Evolutionary conservation across 139 green algal species (phyloP), one percentile per base, ranked within the genome.

Genomic region (Marvania coccoides): DNA sequence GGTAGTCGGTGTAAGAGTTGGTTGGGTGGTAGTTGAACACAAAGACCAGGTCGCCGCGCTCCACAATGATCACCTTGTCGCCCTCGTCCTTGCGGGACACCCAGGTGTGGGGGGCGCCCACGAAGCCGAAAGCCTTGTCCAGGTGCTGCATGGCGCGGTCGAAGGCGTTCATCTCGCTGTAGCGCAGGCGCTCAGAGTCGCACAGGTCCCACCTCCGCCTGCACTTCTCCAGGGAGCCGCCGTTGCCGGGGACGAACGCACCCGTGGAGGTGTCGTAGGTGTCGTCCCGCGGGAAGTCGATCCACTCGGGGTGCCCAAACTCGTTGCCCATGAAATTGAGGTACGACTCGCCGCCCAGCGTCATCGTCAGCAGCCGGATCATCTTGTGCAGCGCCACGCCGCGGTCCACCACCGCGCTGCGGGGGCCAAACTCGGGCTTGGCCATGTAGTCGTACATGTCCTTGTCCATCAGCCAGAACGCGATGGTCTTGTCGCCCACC

Each of bases 401-500:
- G 28, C 94, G 81, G 73, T 97, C 89, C 29, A 98, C 79, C 0
- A 85, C 47, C 5, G 76, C 64, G 31, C 65, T 47, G 7, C 39
- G 45, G 14, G 63, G 66, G 6, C 59, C 58, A 19, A 70, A 48
- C 15, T 35, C 33, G 39, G 62, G 53, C 2, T 85, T 39, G 13
- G 84, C 80, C 92, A 98, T 99, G 85, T 51, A 82, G 72, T 92
- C 83, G 75, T 99, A 98, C 94, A 99, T 99, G 57, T 93, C 89
- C 71, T 90, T 91, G 78, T 98, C 93, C 93, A 98, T 98, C 14
- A 98, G 85, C 92, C 94, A 97, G 79, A 99, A 98, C 33, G 94
- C 94, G 29, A 98, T 95, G 40, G 93, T 98, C 83, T 98, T 97
- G 79, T 97, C 91, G 29, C 92, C 92, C 54, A 97, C 92, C 37